phyloP scores from a whole-genome alignment of 345 rosid genomes.

The Bruguiera sexangula region DNA sequence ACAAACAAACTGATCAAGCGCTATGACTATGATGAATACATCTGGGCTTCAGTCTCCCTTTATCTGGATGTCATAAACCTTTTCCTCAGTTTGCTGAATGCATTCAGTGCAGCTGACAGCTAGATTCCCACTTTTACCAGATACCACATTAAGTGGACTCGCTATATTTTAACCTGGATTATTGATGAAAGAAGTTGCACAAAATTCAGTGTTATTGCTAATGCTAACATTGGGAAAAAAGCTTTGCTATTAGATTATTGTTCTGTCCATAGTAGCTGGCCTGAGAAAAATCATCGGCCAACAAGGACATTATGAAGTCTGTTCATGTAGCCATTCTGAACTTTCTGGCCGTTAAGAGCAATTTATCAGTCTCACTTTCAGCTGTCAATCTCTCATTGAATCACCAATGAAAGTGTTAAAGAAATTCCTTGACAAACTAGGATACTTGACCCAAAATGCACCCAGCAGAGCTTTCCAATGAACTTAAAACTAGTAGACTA shows the following conservation, averaged over 20 bases:
- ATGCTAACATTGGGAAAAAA: too few relatives aligned
- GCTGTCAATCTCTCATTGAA: conserved; percentile 42
- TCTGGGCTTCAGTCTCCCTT: conserved; percentile 10
- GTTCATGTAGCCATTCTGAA: conserved; percentile 76
- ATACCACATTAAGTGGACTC: too few relatives aligned
- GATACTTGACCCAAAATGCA: background rate
- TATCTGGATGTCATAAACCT: conserved; percentile 16
- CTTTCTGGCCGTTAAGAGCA: conserved; percentile 81
- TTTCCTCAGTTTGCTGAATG: background rate
- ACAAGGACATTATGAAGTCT: conserved; percentile 69
- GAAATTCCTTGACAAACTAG: too few relatives aligned
- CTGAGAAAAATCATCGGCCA: conserved; percentile 67
- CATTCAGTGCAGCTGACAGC: conserved; percentile 3
- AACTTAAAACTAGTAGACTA: background rate
- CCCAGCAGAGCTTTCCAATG: background rate
- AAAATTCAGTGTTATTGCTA: too few relatives aligned
- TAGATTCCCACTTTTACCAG: background rate
- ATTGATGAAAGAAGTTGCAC: too few relatives aligned
- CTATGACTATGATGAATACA: conserved; percentile 11
- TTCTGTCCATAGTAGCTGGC: background rate
- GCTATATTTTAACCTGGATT: too few relatives aligned
- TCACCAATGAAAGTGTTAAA: conserved; percentile 3
- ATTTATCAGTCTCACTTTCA: conserved; percentile 59
- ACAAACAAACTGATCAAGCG: conserved; percentile 14
- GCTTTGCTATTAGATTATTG: too few relatives aligned